A percentile compares a stretch with the other conserved stretches of the same genome.
Conservation (phyloP, 345 rosid genomes). For the Eutrema japonicum region DNA sequence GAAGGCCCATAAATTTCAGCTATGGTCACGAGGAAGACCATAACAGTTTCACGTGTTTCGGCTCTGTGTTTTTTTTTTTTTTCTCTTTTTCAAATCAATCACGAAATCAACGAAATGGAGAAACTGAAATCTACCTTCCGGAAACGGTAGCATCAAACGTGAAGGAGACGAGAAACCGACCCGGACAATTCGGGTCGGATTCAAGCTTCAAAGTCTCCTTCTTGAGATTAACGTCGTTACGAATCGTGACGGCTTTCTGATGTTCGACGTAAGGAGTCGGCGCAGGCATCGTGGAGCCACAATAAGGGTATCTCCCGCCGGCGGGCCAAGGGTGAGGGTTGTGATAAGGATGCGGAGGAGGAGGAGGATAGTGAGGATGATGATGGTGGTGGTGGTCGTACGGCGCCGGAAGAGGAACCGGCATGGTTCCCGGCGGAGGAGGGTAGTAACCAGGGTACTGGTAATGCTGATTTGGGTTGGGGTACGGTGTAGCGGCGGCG, state of each 20-base stretch:
- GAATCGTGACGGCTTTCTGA: conserved; percentile 79
- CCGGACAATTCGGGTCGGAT: conserved; percentile 63
- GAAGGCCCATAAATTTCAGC: not conserved
- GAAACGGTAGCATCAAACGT: conserved; percentile 86
- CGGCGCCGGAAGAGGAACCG: conserved; percentile 53
- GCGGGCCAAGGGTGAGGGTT: conserved; percentile 48
- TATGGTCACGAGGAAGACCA: conserved; percentile 14
- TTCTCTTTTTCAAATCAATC: not conserved
- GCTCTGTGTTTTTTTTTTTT: not conserved
- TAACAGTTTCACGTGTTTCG: conserved; percentile 20
- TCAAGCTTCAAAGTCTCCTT: conserved; percentile 74
- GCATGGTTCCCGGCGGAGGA: conserved; percentile 58
- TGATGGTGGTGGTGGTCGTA: conserved; percentile 62
- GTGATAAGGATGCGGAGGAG: conserved; percentile 35
- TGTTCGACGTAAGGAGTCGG: conserved; percentile 72
- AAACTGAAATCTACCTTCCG: conserved; percentile 60
- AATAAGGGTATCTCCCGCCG: conserved; percentile 54
- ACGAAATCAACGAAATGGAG: conserved; percentile 14
- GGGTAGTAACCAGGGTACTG: conserved; percentile 73
- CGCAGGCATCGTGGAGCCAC: conserved; percentile 47
- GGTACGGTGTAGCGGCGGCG: conserved; percentile 90
- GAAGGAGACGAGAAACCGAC: conserved; percentile 72
- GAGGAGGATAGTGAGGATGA: conserved; percentile 47
- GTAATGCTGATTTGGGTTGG: conserved; percentile 57
- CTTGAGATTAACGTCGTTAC: conserved; percentile 80